Percentiles rank a stretch among this genome's conserved stretches.
Conservation (phyloP, 2,329 filamentous ascomycete species). For the Colletotrichum tropicicola region DNA sequence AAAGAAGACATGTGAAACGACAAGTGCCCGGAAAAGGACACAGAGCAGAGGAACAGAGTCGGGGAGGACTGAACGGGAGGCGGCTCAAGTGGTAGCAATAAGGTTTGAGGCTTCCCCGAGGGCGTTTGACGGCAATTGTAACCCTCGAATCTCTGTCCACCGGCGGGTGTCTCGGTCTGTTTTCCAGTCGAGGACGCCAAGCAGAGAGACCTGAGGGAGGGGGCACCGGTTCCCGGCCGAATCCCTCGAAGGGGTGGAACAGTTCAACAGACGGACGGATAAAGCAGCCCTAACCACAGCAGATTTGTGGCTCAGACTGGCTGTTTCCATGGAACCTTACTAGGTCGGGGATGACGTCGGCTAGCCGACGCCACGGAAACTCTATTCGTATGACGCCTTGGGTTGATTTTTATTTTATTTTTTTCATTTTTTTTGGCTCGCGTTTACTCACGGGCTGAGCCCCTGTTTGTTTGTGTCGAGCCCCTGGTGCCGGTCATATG, state of each 20-base stretch:
- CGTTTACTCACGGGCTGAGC: background rate
- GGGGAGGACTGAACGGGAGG: background rate
- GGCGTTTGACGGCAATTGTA: slow-evolving; percentile 11
- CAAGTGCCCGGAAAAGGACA: background rate
- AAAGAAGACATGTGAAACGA: slow-evolving; percentile 21
- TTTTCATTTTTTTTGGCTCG: background rate
- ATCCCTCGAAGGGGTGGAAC: background rate
- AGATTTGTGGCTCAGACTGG: slow-evolving; percentile 17
- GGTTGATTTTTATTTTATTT: background rate
- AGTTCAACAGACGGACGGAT: background rate
- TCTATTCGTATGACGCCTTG: slow-evolving; percentile 20
- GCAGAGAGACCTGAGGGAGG: background rate
- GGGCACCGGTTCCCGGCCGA: background rate
- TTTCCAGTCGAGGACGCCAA: background rate
- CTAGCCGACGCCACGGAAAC: slow-evolving; percentile 22
- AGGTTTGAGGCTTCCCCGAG: slow-evolving; percentile 11
- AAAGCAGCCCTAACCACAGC: slow-evolving; percentile 1
- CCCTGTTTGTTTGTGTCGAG: background rate
- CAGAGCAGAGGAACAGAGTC: background rate
- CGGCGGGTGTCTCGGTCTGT: background rate
- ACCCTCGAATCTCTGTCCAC: background rate
- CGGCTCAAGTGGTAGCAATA: slow-evolving; percentile 9
- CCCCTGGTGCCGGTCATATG: background rate
- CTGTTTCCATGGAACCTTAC: slow-evolving; percentile 13
- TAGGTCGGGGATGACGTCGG: slow-evolving; percentile 18